Conservation (phyloP, 2,329 filamentous ascomycete genomes). For the Fusarium sambucinum region DNA sequence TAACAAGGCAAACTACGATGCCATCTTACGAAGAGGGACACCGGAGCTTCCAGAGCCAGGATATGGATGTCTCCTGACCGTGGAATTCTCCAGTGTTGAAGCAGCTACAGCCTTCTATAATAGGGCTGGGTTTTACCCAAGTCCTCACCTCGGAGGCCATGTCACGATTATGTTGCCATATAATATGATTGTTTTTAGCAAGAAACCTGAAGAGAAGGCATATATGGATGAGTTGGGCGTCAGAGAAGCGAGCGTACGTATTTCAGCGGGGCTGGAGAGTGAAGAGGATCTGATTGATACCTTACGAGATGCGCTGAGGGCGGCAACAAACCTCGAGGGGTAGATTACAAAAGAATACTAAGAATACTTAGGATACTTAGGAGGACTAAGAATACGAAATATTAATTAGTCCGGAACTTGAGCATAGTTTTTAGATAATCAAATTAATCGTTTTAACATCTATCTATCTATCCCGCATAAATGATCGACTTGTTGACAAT, state of each 20-base stretch:
- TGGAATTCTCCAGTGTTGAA: constrained; percentile 61
- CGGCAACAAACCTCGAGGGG: constrained; percentile 37
- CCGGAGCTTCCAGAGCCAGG: constrained; percentile 62
- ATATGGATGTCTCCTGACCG: constrained; percentile 66
- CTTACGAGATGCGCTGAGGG: constrained; percentile 51
- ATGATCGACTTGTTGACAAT: too few relatives aligned
- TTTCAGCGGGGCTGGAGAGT: constrained; percentile 62
- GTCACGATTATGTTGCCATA: constrained; percentile 63
- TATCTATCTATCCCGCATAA: constrained; percentile 41
- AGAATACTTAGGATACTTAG: too few relatives aligned
- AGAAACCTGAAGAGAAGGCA: constrained; percentile 53
- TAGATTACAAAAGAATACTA: neutral
- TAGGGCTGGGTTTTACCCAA: constrained; percentile 60
- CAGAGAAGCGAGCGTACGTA: constrained; percentile 57
- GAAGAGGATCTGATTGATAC: constrained; percentile 57
- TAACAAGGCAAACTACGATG: constrained; percentile 51
- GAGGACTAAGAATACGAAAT: neutral
- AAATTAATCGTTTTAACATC: constrained; percentile 15
- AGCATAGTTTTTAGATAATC: constrained; percentile 12
- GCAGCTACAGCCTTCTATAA: constrained; percentile 63
- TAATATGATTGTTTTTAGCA: constrained; percentile 59
- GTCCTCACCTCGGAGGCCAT: constrained; percentile 67
- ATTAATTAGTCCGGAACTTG: neutral
- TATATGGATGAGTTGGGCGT: constrained; percentile 56
- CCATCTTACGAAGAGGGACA: constrained; percentile 54